These are phyloP conservation scores for Phytopythium aichiense DNA, from an alignment of 352 stramenopile genomes.

Conservation along the genomic window DNA sequence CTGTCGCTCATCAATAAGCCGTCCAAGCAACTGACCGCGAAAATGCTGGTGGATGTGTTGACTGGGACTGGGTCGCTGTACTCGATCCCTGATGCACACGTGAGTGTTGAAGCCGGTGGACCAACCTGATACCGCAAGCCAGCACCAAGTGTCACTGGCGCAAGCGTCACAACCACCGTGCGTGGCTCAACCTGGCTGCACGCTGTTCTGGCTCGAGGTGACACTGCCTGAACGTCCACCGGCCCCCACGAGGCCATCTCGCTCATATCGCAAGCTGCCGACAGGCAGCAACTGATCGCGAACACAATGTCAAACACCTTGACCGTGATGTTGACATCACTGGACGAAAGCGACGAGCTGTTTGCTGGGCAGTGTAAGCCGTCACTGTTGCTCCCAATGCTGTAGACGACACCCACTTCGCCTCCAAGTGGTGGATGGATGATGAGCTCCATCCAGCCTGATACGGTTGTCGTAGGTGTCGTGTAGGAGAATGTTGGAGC, in stretches of 20 bases:
- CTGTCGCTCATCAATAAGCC: conserved; percentile 36
- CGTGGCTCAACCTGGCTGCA: conserved; percentile 32
- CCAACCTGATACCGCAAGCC: conserved; percentile 27
- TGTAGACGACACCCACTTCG: conserved; percentile 15
- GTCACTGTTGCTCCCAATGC: conserved; percentile 13
- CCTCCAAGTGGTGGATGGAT: conserved; percentile 16
- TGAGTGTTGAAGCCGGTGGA: conserved; percentile 10
- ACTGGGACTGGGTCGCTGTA: conserved; percentile 27
- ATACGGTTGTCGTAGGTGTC: conserved; percentile 32
- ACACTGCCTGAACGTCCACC: conserved; percentile 21
- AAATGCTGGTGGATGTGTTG: conserved; percentile 20
- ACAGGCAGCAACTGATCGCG: conserved; percentile 47
- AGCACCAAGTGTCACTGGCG: conserved; percentile 22
- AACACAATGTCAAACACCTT: conserved; percentile 42
- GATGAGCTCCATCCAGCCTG: conserved; percentile 40
- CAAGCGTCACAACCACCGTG: conserved; percentile 23
- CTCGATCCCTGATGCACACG: conserved; percentile 20
- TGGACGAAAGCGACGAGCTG: conserved; percentile 5
- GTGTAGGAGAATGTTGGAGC: conserved; percentile 29
- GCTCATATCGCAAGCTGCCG: conserved; percentile 23
- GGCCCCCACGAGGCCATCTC: conserved; percentile 23
- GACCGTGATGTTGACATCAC: conserved; percentile 15
- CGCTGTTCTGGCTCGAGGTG: conserved; percentile 20
- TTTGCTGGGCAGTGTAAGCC: conserved; percentile 9
- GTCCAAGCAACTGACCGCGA: conserved; percentile 48